Evolutionary conservation across 805 yeast genomes (phyloP).

Genomic region (Starmera dryadoides): DNA sequence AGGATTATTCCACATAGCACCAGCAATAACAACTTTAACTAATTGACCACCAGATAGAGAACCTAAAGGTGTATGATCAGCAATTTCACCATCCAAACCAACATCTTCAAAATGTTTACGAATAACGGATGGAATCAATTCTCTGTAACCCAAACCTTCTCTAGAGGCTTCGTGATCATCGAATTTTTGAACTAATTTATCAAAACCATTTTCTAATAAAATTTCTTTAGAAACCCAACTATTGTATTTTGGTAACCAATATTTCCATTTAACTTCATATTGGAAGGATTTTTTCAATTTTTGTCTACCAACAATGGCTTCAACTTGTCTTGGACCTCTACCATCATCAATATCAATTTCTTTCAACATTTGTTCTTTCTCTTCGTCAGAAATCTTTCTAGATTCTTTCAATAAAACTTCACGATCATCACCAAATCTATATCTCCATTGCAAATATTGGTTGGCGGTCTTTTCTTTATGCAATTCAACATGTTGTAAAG

Average conservation of each 20-base stretch:
- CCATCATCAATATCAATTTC: slow-evolving; percentile 81
- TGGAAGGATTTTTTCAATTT: slow-evolving; percentile 94
- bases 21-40: slow-evolving; percentile 97
- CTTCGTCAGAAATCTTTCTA: slow-evolving; percentile 76
- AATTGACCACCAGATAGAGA: slow-evolving; percentile 96
- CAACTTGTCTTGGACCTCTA: slow-evolving; percentile 79
- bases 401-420: slow-evolving; percentile 92
- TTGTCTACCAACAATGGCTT: slow-evolving; percentile 96
- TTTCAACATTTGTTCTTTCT: slow-evolving; percentile 68
- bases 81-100: slow-evolving; percentile 96
- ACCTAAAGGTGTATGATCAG: slow-evolving; percentile 96
- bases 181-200: slow-evolving; percentile 87
- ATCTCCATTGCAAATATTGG: slow-evolving; percentile 98
- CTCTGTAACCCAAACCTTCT: slow-evolving; percentile 98
- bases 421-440: slow-evolving; percentile 95
- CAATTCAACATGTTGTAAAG: slow-evolving; percentile 93
- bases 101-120: slow-evolving; percentile 96
- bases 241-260: slow-evolving; percentile 87
- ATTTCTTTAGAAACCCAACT: slow-evolving; percentile 87
- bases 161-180: slow-evolving; percentile 99
- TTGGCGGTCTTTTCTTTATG: slow-evolving; percentile 98
- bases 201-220: slow-evolving; percentile 77
- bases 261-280: slow-evolving; percentile 92
- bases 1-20: slow-evolving; percentile 99
- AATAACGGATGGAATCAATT: slow-evolving; percentile 83